phyloP scores from a whole-genome alignment of 2,329 filamentous ascomycete species.

The Penicillium sp. region DNA sequence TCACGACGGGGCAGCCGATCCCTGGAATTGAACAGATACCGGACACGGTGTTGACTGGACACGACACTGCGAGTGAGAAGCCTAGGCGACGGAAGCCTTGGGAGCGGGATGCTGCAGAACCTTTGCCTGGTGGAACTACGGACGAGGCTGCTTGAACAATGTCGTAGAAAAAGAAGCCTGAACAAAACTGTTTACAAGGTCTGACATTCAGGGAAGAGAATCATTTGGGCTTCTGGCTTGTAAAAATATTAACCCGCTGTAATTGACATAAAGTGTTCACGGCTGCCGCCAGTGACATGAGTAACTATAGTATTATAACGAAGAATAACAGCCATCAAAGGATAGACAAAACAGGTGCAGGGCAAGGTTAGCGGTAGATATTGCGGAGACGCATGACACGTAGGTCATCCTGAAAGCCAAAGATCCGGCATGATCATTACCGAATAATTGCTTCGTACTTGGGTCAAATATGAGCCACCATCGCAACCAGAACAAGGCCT shows the following conservation, averaged over 20 bases:
- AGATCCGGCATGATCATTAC: slow-evolving; percentile 16
- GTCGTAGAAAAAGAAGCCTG: background rate
- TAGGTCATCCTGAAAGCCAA: slow-evolving; percentile 17
- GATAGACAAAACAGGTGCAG: slow-evolving; percentile 3
- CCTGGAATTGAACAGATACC: slow-evolving; percentile 86
- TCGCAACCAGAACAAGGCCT: slow-evolving; percentile 17
- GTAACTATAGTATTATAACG: slow-evolving; percentile 1
- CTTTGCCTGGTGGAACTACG: slow-evolving; percentile 1
- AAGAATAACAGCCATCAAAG: background rate
- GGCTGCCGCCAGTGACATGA: slow-evolving; percentile 1
- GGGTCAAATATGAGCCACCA: slow-evolving; percentile 18
- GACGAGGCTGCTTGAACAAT: background rate
- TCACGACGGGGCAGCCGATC: slow-evolving; percentile 74
- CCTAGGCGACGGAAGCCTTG: slow-evolving; percentile 66
- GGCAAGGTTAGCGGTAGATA: slow-evolving; percentile 8
- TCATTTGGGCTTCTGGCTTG: slow-evolving; percentile 7
- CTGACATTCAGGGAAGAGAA: background rate
- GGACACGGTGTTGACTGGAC: slow-evolving; percentile 66
- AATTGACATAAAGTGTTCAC: slow-evolving; percentile 5
- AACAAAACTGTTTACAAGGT: background rate
- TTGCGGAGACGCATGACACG: slow-evolving; percentile 6
- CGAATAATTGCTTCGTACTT: slow-evolving; percentile 15
- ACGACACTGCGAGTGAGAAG: slow-evolving; percentile 55
- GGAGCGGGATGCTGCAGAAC: slow-evolving; percentile 57
- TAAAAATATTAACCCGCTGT: slow-evolving; percentile 12